Evolutionary conservation across 768 basidiomycete genomes (phyloP).

Genomic region (Strobilomyces dryophilus): DNA sequence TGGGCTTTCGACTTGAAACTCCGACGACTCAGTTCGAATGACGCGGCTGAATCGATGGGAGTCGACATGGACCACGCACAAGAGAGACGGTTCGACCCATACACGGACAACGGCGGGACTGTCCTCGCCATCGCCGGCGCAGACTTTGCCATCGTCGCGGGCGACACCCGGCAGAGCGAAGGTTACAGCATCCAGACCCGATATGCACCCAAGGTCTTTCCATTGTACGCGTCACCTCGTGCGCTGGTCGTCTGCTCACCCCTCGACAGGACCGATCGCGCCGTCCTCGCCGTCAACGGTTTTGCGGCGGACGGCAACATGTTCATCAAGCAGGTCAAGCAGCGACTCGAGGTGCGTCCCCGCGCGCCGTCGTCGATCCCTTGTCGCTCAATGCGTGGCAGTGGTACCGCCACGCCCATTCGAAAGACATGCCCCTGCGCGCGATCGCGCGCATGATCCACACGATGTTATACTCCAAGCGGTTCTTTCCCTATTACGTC

Average conservation of each 20-base stretch:
- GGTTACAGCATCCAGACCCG: constrained; percentile 98
- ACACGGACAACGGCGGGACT: constrained; percentile 92
- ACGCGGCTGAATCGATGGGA: background rate
- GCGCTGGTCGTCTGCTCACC: background rate
- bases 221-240: constrained; percentile 57
- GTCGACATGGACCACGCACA: constrained; percentile 34
- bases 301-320: constrained; percentile 97
- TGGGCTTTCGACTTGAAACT: too few relatives aligned
- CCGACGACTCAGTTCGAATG: too few relatives aligned
- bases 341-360: constrained; percentile 82
- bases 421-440: constrained; percentile 95
- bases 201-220: constrained; percentile 94
- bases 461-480: constrained; percentile 93
- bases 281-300: constrained; percentile 92
- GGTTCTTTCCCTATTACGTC: constrained; percentile 98
- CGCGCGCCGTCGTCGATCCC: background rate
- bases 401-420: constrained; percentile 98
- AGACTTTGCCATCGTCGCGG: constrained; percentile 92
- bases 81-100: constrained; percentile 77
- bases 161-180: constrained; percentile 94
- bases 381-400: constrained; percentile 28
- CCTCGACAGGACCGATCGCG: constrained; percentile 74
- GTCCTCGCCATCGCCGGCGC: constrained; percentile 94
- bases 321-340: constrained; percentile 95
- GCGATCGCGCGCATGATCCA: constrained; percentile 98